Base-by-base conservation (phyloP, 768 basidiomycete genomes). In the Collybiopsis confluens region DNA sequence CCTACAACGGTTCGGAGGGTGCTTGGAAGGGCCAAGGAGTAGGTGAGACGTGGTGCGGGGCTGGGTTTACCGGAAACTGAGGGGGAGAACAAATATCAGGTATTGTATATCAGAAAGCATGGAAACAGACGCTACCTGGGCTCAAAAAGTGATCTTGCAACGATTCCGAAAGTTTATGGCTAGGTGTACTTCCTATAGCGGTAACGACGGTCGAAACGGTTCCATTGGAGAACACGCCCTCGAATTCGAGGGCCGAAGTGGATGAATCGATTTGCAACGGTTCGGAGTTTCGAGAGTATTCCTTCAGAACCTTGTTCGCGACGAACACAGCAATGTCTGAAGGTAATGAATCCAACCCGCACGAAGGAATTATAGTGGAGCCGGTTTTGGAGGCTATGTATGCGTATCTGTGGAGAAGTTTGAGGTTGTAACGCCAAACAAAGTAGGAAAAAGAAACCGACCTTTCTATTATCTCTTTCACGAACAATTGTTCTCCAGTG, bases 311-410 rank as follows among this genome's bases (percentile, higher is more conserved):
- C 60, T 80, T 82, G 54, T 85, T 85, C 16, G 88, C 79, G 44
- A 91, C 69, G 68, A 83, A 86, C 0, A 82, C 79, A 10, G 79
- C 68, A 41, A 88, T 65, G 63, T 97, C 92, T 2, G 85, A 81
- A 2, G 90, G 90, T 26, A 91, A 61, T 1, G 88, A 91, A 64
- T 92, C 90, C 56, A 89, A 77, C 2, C 86, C 92, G 51, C 84
- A 88, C 1, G 83, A 75, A 21, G 90, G 90, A 18, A 97, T 77
- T 58, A 98, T 86, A 58, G 90, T 79, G 4, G 90, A 75, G 41
- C 81, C 79, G 1, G 80, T 83, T 62, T 84, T 81, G 9, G 76
- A 81, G 0, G 94, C 93, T 10, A 75, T 65, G 59, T 80, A 87
- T 65, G 93, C 85, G 61, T 81, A 86, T 55, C 88, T 92, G 55